These are phyloP conservation scores for Geopyxis carbonaria DNA, from an alignment of 495 filamentous ascomycete genomes.

Conservation along the genomic window DNA sequence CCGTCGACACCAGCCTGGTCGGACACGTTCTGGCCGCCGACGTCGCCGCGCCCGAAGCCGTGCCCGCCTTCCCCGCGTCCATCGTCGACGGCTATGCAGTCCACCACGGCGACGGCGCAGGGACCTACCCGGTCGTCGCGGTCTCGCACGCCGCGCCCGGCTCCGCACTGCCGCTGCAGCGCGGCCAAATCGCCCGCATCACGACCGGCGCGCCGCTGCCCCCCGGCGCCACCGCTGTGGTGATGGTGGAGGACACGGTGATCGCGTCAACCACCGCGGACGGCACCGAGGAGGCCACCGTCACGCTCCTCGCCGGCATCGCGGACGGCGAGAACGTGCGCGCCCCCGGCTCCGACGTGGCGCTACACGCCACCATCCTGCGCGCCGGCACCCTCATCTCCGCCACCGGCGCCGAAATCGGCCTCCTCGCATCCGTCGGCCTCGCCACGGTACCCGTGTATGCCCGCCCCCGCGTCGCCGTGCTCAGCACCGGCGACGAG, in stretches of 20 bases:
- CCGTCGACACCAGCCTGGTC: slow-evolving; percentile 45
- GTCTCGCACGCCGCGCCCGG: slow-evolving; percentile 68
- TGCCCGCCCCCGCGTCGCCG: slow-evolving; percentile 59
- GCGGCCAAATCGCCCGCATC: slow-evolving; percentile 69
- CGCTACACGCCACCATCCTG: slow-evolving; percentile 48
- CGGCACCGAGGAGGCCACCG: slow-evolving; percentile 63
- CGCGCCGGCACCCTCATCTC: slow-evolving; percentile 60
- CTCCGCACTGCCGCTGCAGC: slow-evolving; percentile 38
- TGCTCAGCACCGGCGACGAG: slow-evolving; percentile 90
- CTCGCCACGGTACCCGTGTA: slow-evolving; percentile 55
- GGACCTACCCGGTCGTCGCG: slow-evolving; percentile 68
- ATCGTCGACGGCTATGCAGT: slow-evolving; percentile 97
- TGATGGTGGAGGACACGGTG: slow-evolving; percentile 93
- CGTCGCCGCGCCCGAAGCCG: slow-evolving; percentile 58
- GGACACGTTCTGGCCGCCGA: slow-evolving; percentile 70
- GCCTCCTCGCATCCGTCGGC: slow-evolving; percentile 73
- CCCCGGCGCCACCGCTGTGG: slow-evolving; percentile 70
- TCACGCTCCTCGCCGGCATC: slow-evolving; percentile 71
- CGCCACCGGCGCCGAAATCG: slow-evolving; percentile 75
- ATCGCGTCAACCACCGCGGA: slow-evolving; percentile 57
- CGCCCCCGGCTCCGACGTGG: slow-evolving; percentile 79
- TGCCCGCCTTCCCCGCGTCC: slow-evolving; percentile 84
- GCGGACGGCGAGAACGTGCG: slow-evolving; percentile 71
- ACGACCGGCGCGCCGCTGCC: slow-evolving; percentile 90
- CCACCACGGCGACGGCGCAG: slow-evolving; percentile 38